Conservation (phyloP, 805 yeast genomes). For the Schwanniomyces polymorphus region DNA sequence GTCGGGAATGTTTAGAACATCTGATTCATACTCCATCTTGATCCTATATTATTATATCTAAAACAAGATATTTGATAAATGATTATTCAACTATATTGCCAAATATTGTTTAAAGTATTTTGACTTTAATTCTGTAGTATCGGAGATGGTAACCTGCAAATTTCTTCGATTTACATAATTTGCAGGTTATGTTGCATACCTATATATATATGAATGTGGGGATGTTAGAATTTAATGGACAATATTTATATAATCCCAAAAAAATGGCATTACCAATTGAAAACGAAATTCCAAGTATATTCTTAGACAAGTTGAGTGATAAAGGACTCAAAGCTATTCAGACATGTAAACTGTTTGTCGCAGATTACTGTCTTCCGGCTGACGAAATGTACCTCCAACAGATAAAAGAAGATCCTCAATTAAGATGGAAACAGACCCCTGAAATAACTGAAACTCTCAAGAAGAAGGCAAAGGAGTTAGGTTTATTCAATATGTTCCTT, state of each 20-base stretch:
- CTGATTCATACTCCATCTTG: slow-evolving; percentile 43
- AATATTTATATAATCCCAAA: neutral
- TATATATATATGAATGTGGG: neutral
- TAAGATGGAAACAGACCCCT: slow-evolving; percentile 51
- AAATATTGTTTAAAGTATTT: neutral
- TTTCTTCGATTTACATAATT: neutral
- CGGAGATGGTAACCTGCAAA: neutral
- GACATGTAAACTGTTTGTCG: slow-evolving; percentile 50
- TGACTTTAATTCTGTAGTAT: neutral
- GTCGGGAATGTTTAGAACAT: slow-evolving; percentile 70
- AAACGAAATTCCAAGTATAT: slow-evolving; percentile 42
- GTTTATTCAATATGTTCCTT: slow-evolving; percentile 63
- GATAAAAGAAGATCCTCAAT: slow-evolving; percentile 34
- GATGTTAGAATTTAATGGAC: neutral
- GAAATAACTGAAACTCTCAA: slow-evolving; percentile 51
- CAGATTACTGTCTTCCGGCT: slow-evolving; percentile 57
- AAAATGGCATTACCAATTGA: slow-evolving; percentile 8
- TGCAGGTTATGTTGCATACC: slow-evolving; percentile 1
- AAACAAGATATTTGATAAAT: neutral
- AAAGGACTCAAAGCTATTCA: slow-evolving; percentile 39
- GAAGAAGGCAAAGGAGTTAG: slow-evolving; percentile 49
- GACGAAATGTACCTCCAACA: slow-evolving; percentile 46
- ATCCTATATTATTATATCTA: neutral
- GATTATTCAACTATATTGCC: neutral
- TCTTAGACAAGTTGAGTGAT: slow-evolving; percentile 34